Evolutionary conservation across 179 eudicot genomes (phyloP).

Genomic region (Drosera spatulata): DNA sequence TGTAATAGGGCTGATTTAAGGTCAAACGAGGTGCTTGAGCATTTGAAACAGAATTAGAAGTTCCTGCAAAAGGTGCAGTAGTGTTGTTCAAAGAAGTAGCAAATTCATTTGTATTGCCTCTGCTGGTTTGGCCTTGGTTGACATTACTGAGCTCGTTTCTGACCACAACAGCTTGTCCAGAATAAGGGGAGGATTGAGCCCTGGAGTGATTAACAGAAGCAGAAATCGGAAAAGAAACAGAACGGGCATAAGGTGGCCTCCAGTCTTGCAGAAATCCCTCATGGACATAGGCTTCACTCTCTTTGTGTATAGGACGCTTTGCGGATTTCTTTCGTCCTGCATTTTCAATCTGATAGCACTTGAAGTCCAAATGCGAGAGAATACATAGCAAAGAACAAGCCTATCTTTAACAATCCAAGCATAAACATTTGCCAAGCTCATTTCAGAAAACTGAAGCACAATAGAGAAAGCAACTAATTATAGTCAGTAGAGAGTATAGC

Average conservation of each 20-base stretch:
- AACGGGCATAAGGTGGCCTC: conserved; percentile 45
- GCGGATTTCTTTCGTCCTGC: conserved; percentile 43
- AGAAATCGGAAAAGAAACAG: conserved; percentile 17
- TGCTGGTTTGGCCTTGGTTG: conserved; percentile 20
- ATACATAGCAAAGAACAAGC: background rate
- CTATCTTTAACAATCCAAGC: no score
- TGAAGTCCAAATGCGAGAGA: conserved; percentile 3
- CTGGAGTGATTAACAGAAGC: conserved; percentile 13
- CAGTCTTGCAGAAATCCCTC: conserved; percentile 96
- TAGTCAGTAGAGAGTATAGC: no score
- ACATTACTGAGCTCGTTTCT: conserved; percentile 17
- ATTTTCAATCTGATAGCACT: conserved; percentile 23
- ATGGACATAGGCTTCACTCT: conserved; percentile 77
- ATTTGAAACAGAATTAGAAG: conserved; percentile 12
- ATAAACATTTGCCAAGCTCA: no score
- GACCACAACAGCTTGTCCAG: conserved; percentile 16
- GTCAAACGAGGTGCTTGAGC: conserved; percentile 15
- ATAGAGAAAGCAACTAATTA: no score
- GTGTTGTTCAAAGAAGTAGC: conserved; percentile 21
- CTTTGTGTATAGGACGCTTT: conserved; percentile 52
- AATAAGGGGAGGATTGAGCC: conserved; percentile 11
- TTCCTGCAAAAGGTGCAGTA: conserved; percentile 5
- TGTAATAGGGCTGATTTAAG: conserved; percentile 18
- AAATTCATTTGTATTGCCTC: conserved; percentile 10
- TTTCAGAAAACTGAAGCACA: no score